A percentile compares a stretch with the other conserved stretches of the same genome.
Conservation (phyloP, 768 basidiomycete species). For the Calocybe gangraenosa region DNA sequence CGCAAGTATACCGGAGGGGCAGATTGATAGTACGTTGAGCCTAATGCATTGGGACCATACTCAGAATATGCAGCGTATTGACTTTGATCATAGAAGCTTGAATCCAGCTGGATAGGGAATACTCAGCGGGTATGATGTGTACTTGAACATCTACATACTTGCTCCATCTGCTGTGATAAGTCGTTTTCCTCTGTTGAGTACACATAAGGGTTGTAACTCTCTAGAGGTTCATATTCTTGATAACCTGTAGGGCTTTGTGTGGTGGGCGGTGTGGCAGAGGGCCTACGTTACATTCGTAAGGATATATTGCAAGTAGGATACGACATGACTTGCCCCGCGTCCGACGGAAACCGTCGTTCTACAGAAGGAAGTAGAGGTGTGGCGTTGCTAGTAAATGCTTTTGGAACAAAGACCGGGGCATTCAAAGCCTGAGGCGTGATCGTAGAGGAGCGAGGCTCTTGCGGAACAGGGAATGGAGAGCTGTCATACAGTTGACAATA, state of each 20-base stretch:
- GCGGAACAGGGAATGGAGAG: constrained; percentile 14
- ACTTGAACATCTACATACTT: constrained; percentile 13
- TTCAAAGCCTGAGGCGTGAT: constrained; percentile 67
- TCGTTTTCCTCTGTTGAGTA: constrained; percentile 22
- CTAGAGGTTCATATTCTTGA: constrained; percentile 16
- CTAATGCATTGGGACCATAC: constrained; percentile 33
- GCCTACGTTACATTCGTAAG: constrained; percentile 7
- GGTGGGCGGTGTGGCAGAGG: constrained; percentile 16
- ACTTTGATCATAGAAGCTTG: constrained; percentile 24
- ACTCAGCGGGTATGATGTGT: not conserved
- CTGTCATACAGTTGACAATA: not conserved
- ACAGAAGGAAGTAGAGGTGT: constrained; percentile 27
- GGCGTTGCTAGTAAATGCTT: constrained; percentile 28
- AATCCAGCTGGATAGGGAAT: constrained; percentile 20
- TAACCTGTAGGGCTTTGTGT: constrained; percentile 15
- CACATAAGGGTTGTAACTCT: constrained; percentile 22
- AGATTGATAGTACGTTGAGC: constrained; percentile 36
- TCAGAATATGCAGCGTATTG: constrained; percentile 29
- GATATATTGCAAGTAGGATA: not conserved
- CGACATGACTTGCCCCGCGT: constrained; percentile 18
- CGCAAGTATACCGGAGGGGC: constrained; percentile 46
- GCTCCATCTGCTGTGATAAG: constrained; percentile 29
- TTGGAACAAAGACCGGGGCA: constrained; percentile 84
- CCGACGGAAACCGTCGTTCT: constrained; percentile 11
- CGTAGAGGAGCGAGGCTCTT: constrained; percentile 25